These are phyloP conservation scores for Sporothrix schenckii DNA, from an alignment of 2,329 filamentous ascomycete genomes.

Conservation along the genomic window DNA sequence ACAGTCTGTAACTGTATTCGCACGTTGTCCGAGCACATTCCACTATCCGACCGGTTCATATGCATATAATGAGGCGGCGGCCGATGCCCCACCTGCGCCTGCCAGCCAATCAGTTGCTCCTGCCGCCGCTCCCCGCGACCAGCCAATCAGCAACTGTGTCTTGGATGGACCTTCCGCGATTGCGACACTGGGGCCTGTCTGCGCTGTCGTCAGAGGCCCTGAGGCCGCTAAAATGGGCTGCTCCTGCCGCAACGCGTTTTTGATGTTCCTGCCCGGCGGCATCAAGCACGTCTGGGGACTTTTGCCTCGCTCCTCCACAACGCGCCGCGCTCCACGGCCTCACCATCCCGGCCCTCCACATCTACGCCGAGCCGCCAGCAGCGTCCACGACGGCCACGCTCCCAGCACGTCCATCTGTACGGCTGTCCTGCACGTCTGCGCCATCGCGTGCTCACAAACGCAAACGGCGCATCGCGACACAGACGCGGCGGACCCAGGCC, in stretches of 20 bases:
- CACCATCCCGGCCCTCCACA: constrained; percentile 6
- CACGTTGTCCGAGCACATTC: neutral
- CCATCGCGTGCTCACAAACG: neutral
- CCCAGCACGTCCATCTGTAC: neutral
- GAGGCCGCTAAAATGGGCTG: constrained; percentile 24
- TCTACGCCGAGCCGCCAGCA: constrained; percentile 14
- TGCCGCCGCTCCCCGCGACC: neutral
- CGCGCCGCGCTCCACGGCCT: constrained; percentile 27
- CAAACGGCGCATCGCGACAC: constrained; percentile 22
- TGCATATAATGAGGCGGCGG: neutral
- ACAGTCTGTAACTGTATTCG: neutral
- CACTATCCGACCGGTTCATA: neutral
- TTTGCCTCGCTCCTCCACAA: constrained; percentile 12
- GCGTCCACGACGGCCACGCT: neutral
- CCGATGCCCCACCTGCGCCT: neutral
- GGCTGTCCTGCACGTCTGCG: neutral
- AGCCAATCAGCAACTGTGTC: constrained; percentile 8
- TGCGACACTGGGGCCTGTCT: neutral
- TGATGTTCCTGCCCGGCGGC: constrained; percentile 27
- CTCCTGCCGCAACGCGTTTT: constrained; percentile 24
- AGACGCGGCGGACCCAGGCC: constrained; percentile 4
- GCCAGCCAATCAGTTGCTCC: constrained; percentile 20
- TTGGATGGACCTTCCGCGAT: constrained; percentile 4
- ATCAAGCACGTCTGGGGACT: neutral
- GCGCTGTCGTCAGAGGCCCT: neutral